Percentiles rank a stretch among this genome's conserved stretches.
These are phyloP conservation scores for Suillus luteus DNA, from an alignment of 768 basidiomycete genomes.

Conservation along the genomic window DNA sequence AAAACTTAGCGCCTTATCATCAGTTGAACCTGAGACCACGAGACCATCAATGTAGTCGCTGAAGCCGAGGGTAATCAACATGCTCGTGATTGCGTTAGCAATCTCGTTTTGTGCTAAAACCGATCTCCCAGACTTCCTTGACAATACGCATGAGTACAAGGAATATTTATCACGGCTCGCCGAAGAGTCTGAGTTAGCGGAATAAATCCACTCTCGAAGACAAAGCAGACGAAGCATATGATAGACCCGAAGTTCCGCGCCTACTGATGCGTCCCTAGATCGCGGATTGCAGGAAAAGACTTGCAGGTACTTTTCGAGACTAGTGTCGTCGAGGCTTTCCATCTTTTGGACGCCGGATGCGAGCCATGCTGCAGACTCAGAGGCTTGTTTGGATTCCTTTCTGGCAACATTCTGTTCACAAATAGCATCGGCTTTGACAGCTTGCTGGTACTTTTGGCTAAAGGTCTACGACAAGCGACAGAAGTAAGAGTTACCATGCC, in stretches of 20 bases:
- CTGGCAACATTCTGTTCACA: conserved; percentile 46
- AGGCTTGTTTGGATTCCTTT: conserved; percentile 44
- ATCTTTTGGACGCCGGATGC: too few species aligned
- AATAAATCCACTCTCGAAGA: conserved; percentile 53
- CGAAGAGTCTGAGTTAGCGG: conserved; percentile 39
- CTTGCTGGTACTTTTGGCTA: conserved; percentile 23
- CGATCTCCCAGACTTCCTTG: conserved; percentile 43
- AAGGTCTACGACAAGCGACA: background rate
- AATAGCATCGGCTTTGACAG: conserved; percentile 42
- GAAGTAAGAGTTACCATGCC: background rate
- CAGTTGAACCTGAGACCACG: conserved; percentile 15
- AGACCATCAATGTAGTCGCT: conserved; percentile 36
- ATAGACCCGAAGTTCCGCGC: conserved; percentile 54
- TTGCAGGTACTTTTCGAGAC: conserved; percentile 37
- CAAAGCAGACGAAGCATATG: conserved; percentile 46
- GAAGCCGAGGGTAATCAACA: conserved; percentile 53
- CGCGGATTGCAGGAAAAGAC: conserved; percentile 48
- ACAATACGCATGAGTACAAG: conserved; percentile 50
- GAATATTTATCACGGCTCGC: conserved; percentile 46
- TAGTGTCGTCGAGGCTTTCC: conserved; percentile 31
- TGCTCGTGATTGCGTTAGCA: conserved; percentile 38
- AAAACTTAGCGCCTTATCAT: conserved; percentile 44
- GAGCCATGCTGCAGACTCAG: conserved; percentile 54
- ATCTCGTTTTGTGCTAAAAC: conserved; percentile 30
- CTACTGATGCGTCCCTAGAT: conserved; percentile 43